Evolutionary conservation across 2,329 filamentous ascomycete genomes (phyloP).

Genomic region (Penicillium sp.): DNA sequence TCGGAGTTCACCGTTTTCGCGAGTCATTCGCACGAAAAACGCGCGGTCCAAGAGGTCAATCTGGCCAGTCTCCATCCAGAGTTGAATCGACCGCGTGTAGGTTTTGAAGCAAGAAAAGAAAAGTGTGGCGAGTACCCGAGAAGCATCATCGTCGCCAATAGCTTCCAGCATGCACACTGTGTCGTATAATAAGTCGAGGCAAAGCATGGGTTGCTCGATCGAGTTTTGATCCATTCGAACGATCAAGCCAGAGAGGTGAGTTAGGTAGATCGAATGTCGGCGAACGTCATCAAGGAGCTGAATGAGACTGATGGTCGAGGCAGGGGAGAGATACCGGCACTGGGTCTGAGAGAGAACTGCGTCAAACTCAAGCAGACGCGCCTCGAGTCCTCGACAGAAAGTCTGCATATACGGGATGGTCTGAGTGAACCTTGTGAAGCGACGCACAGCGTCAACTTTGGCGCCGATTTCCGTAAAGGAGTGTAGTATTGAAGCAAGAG

Average conservation of each 20-base stretch:
- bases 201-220: conserved; percentile 60
- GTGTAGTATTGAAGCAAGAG: conserved; percentile 34
- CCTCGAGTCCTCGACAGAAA: conserved; percentile 63
- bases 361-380: conserved; percentile 60
- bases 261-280: conserved; percentile 54
- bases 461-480: conserved; percentile 51
- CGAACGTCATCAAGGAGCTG: conserved; percentile 59
- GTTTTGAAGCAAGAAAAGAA: conserved; percentile 80
- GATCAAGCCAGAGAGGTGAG: conserved; percentile 61
- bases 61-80: conserved; percentile 81
- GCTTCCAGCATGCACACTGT: conserved; percentile 67
- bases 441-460: conserved; percentile 48
- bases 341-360: conserved; percentile 59
- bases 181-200: conserved; percentile 75
- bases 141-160: conserved; percentile 60
- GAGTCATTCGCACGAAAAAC: conserved; percentile 69
- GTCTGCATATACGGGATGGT: conserved; percentile 64
- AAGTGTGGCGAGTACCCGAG: conserved; percentile 62
- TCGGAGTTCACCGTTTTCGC: conserved; percentile 55
- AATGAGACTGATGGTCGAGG: conserved; percentile 63
- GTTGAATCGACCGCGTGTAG: conserved; percentile 74
- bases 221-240: conserved; percentile 51
- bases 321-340: conserved; percentile 55
- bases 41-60: conserved; percentile 63
- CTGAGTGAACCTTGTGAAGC: conserved; percentile 49